These are phyloP conservation scores for Glonium stellatum DNA, from an alignment of 495 filamentous ascomycete species.

Conservation along the genomic window DNA sequence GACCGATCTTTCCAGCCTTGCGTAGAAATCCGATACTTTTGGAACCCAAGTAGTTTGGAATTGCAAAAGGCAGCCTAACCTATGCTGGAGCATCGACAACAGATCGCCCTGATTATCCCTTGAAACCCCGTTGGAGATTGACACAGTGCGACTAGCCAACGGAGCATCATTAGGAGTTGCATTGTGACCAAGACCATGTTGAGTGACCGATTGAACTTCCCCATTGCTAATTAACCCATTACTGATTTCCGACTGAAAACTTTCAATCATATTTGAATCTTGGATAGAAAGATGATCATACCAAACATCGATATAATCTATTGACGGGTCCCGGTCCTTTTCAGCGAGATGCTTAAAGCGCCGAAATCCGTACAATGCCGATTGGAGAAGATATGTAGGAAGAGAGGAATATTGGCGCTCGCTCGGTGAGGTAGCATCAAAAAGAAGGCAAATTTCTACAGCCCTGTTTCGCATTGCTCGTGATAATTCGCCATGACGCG, in stretches of 20 bases:
- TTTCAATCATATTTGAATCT: constrained; percentile 44
- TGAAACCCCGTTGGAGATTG: not conserved
- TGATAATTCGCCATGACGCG: constrained; percentile 87
- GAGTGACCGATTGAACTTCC: not conserved
- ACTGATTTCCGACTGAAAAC: constrained; percentile 33
- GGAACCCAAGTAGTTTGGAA: constrained; percentile 3
- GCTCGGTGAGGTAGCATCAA: not conserved
- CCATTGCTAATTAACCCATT: constrained; percentile 13
- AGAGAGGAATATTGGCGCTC: not conserved
- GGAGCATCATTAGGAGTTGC: not conserved
- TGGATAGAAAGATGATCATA: constrained; percentile 51
- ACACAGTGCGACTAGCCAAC: not conserved
- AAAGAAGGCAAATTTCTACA: constrained; percentile 72
- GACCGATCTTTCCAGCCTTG: not conserved
- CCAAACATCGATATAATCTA: constrained; percentile 34
- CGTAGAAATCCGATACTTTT: not conserved
- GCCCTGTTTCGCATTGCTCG: constrained; percentile 95
- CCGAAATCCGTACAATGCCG: constrained; percentile 46
- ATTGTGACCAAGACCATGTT: not conserved
- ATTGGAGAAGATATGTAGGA: constrained; percentile 35
- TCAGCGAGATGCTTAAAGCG: constrained; percentile 28
- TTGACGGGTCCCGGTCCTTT: constrained; percentile 12
- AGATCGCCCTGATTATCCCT: not conserved
- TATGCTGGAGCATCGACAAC: not conserved
- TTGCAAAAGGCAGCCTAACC: constrained; percentile 4